Conservation (phyloP, 2,329 filamentous ascomycete genomes). For the Cryphonectria carpinicola region DNA sequence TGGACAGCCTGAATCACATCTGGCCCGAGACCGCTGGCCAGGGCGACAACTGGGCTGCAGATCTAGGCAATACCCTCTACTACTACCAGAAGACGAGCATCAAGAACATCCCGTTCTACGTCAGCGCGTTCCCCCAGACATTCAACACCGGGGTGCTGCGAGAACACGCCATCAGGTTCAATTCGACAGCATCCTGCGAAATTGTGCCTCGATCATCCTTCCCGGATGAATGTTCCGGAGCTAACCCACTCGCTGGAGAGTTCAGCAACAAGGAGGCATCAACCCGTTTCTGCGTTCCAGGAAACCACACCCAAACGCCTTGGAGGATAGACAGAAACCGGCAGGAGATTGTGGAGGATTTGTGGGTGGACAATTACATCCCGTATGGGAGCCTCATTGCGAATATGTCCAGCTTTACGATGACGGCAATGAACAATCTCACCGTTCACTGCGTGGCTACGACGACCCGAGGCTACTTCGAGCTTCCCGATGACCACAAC, state of each 20-base stretch:
- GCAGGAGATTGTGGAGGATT: constrained; percentile 12
- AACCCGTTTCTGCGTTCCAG: constrained; percentile 17
- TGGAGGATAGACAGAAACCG: constrained; percentile 12
- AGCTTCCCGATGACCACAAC: constrained; percentile 15
- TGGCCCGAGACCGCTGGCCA: not conserved
- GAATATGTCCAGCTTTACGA: not conserved
- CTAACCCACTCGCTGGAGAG: constrained; percentile 1
- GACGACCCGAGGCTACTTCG: constrained; percentile 17
- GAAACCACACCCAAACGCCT: constrained; percentile 5
- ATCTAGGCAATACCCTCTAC: constrained; percentile 15
- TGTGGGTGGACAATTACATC: constrained; percentile 21
- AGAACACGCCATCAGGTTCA: constrained; percentile 18
- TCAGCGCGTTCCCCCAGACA: constrained; percentile 10
- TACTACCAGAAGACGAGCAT: constrained; percentile 20
- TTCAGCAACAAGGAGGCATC: constrained; percentile 13
- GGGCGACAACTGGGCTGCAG: constrained; percentile 14
- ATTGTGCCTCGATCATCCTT: constrained; percentile 9
- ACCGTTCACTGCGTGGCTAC: constrained; percentile 15
- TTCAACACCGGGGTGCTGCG: constrained; percentile 15
- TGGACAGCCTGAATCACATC: constrained; percentile 17
- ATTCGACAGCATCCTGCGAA: constrained; percentile 13
- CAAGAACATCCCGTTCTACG: constrained; percentile 14
- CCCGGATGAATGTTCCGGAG: constrained; percentile 2
- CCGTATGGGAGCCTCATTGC: constrained; percentile 11
- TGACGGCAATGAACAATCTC: constrained; percentile 7